These are phyloP conservation scores for Hanseniaspora lindneri DNA, from an alignment of 805 yeast species.

Conservation along the genomic window DNA sequence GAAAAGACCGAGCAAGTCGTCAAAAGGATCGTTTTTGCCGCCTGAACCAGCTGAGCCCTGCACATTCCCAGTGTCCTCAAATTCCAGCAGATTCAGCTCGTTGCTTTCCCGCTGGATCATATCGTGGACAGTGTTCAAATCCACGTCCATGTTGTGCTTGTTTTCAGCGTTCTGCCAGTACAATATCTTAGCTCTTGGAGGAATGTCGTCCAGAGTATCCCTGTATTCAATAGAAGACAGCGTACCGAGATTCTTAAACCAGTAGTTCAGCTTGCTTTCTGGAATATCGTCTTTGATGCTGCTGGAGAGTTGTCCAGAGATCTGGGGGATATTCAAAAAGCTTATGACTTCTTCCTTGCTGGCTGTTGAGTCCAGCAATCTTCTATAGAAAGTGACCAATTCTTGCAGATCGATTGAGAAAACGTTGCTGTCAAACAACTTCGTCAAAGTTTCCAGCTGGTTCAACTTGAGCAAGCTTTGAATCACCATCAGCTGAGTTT, in stretches of 20 bases:
- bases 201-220: constrained; percentile 11
- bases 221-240: constrained; percentile 3
- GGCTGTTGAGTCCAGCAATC: neutral
- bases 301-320: neutral
- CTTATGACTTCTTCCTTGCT: constrained; percentile 1
- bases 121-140: constrained; percentile 5
- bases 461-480: constrained; percentile 4
- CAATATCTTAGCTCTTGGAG: constrained; percentile 13
- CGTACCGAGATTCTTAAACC: constrained; percentile 9
- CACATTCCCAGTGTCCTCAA: constrained; percentile 8
- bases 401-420: constrained; percentile 10
- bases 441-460: neutral
- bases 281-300: constrained; percentile 10
- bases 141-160: neutral
- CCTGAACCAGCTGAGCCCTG: neutral
- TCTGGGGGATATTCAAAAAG: constrained; percentile 8
- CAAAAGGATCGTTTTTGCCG: constrained; percentile 6
- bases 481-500: constrained; percentile 10
- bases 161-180: constrained; percentile 3
- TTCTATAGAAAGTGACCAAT: constrained; percentile 2
- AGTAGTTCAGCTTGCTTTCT: constrained; percentile 7
- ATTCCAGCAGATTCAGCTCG: constrained; percentile 8
- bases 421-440: neutral
- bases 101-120: constrained; percentile 13
- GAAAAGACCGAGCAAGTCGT: constrained; percentile 8